Conservation (phyloP, 2,329 filamentous ascomycete genomes). For the Colletotrichum sp. region DNA sequence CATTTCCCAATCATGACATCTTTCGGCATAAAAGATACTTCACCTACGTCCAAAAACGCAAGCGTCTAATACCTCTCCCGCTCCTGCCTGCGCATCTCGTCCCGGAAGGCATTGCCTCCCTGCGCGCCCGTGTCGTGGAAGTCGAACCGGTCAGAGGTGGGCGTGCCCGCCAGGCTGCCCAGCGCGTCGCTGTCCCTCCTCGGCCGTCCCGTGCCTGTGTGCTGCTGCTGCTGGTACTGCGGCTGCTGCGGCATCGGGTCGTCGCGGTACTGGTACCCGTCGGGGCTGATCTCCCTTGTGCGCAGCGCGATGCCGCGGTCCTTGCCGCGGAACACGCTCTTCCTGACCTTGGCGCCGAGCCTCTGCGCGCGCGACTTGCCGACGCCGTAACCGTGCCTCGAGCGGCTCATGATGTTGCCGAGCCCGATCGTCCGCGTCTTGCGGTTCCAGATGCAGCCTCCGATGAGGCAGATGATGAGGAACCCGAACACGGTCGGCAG, state of each 20-base stretch:
- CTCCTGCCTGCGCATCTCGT: slow-evolving; percentile 55
- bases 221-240: neutral
- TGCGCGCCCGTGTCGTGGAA: slow-evolving; percentile 40
- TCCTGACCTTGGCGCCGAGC: slow-evolving; percentile 32
- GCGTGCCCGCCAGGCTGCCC: slow-evolving; percentile 53
- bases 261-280: slow-evolving; percentile 38
- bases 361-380: slow-evolving; percentile 41
- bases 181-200: slow-evolving; percentile 52
- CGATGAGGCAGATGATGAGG: slow-evolving; percentile 52
- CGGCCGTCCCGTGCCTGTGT: slow-evolving; percentile 17
- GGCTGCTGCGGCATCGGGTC: slow-evolving; percentile 27
- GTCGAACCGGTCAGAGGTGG: slow-evolving; percentile 41
- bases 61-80: slow-evolving; percentile 36
- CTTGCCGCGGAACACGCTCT: slow-evolving; percentile 27
- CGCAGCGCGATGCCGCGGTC: slow-evolving; percentile 49
- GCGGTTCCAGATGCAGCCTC: slow-evolving; percentile 61
- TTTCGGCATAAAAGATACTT: neutral
- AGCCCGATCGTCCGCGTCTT: slow-evolving; percentile 54
- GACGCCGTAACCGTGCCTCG: slow-evolving; percentile 49
- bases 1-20: neutral
- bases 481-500: slow-evolving; percentile 56
- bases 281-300: slow-evolving; percentile 19
- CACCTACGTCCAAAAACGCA: no score
- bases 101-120: slow-evolving; percentile 50
- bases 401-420: slow-evolving; percentile 56